These are phyloP conservation scores for Climacium dendroides DNA, from an alignment of 225 moss, liverwort and hornwort genomes.

Conservation along the genomic window DNA sequence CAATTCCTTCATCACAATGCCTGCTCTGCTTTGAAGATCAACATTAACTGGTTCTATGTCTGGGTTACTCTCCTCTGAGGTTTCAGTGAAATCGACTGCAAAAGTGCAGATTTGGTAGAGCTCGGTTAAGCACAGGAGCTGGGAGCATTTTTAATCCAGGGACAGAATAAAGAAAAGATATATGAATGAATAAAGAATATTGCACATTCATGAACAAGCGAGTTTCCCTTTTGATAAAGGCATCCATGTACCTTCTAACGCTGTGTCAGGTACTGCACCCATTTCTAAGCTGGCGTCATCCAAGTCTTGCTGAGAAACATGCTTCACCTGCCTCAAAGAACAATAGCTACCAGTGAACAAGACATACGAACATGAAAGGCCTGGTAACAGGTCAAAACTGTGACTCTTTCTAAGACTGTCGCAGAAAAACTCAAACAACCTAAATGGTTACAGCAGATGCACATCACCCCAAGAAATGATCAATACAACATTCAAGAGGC, in stretches of 20 bases:
- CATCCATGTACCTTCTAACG: constrained; percentile 48
- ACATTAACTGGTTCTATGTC: constrained; percentile 58
- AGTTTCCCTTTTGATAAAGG: background rate
- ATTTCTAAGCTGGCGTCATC: constrained; percentile 80
- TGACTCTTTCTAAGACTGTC: background rate
- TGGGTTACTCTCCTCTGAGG: constrained; percentile 47
- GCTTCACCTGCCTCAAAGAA: constrained; percentile 17
- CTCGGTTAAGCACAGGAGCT: background rate
- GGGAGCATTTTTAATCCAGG: background rate
- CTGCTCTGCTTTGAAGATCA: constrained; percentile 48
- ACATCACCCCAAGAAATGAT: background rate
- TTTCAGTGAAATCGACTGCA: constrained; percentile 46
- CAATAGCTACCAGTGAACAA: background rate
- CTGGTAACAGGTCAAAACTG: background rate
- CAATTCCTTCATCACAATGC: constrained; percentile 56
- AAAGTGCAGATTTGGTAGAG: background rate
- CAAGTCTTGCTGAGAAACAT: constrained; percentile 62
- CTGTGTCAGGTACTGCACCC: constrained; percentile 45
- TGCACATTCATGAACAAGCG: background rate
- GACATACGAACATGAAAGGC: background rate
- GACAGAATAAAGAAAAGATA: background rate
- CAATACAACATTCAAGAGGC: background rate
- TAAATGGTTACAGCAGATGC: background rate
- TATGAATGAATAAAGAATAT: background rate
- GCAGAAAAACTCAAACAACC: background rate